Conservation (phyloP, 257 asterid genomes). For the Nicotiana tomentosiformis region DNA sequence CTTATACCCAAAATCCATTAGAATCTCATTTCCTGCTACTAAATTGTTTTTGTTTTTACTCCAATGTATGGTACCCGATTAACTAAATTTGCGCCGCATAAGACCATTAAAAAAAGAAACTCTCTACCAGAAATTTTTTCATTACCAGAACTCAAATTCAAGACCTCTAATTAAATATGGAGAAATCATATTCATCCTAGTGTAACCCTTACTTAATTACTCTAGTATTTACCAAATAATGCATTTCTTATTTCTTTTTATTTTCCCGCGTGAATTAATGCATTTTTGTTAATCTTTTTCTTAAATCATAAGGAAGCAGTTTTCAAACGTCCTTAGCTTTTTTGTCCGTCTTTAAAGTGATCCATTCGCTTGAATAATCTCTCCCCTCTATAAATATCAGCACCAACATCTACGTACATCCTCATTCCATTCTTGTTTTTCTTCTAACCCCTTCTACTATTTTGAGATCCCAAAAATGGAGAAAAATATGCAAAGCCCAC, state of each 20-base stretch:
- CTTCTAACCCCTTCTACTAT: background rate
- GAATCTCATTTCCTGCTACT: background rate
- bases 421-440: background rate
- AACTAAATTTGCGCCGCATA: no score
- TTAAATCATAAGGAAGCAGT: background rate
- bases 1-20: background rate
- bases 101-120: no score
- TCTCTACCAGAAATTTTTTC: no score
- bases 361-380: background rate
- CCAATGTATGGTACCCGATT: no score
- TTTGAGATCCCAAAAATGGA: slow-evolving; percentile 8
- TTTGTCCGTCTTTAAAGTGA: background rate
- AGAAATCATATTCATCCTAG: no score
- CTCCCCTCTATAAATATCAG: background rate
- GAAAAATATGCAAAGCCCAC: slow-evolving; percentile 15
- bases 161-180: no score
- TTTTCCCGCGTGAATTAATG: background rate
- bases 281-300: background rate
- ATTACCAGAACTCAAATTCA: no score
- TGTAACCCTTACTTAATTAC: no score
- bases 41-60: no score
- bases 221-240: no score
- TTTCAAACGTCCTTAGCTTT: background rate
- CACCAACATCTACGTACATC: background rate
- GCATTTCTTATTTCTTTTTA: background rate